Conservation (phyloP, 495 filamentous ascomycete genomes). For the Penicillium soppii region DNA sequence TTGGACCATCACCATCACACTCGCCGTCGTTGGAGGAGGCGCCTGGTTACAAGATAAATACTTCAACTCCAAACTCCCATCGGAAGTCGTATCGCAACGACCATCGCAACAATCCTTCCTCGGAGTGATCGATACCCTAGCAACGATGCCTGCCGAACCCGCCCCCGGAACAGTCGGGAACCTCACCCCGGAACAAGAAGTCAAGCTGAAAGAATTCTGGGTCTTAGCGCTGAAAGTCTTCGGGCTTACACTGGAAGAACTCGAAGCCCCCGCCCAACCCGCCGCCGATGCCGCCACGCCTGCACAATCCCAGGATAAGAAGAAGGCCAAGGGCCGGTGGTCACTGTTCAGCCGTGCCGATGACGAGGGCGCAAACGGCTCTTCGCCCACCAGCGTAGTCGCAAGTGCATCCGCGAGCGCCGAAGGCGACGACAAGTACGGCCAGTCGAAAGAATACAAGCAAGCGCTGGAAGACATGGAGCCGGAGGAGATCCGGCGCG, state of each 20-base stretch:
- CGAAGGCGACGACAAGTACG: conserved; percentile 87
- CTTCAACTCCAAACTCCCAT: conserved; percentile 14
- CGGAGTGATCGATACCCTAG: conserved; percentile 42
- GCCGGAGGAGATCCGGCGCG: conserved; percentile 74
- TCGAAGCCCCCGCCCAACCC: conserved; percentile 21
- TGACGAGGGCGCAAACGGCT: conserved; percentile 45
- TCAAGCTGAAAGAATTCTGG: conserved; percentile 89
- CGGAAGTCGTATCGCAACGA: conserved; percentile 1
- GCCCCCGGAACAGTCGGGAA: conserved; percentile 80
- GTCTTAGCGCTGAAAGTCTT: conserved; percentile 73
- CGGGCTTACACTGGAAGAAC: conserved; percentile 52
- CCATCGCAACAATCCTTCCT: conserved; percentile 27
- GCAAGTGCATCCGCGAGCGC: conserved; percentile 32
- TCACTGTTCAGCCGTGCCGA: conserved; percentile 58
- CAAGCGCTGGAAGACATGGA: conserved; percentile 71
- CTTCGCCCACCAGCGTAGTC: conserved; percentile 32
- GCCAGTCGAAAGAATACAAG: conserved; percentile 82
- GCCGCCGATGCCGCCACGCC: conserved; percentile 22
- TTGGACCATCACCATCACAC: conserved; percentile 39
- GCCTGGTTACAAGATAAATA: conserved; percentile 39
- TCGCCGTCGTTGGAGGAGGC: conserved; percentile 34
- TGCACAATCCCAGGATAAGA: conserved; percentile 43
- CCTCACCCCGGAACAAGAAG: conserved; percentile 84
- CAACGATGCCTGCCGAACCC: conserved; percentile 40
- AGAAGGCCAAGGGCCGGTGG: conserved; percentile 64